These are phyloP conservation scores for Stipa capillata DNA, from an alignment of 176 grass and related monocot species.

Conservation along the genomic window DNA sequence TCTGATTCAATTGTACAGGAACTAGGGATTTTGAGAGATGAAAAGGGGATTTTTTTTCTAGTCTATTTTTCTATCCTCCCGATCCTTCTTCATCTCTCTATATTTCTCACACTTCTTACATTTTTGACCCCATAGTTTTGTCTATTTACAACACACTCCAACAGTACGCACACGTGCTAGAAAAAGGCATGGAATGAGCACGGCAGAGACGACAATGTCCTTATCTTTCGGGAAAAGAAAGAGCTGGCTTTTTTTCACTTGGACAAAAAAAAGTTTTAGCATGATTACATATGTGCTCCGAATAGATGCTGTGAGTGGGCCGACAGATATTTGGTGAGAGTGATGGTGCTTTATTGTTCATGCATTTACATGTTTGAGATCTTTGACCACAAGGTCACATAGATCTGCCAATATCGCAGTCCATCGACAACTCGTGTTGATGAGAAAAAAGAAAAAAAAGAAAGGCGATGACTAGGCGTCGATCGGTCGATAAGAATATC, in stretches of 20 bases:
- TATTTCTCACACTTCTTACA: no score
- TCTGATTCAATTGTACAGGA: no score
- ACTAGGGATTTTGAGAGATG: no score
- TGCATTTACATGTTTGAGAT: not conserved
- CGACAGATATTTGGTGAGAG: not conserved
- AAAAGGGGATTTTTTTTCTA: no score
- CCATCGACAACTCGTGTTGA: not conserved
- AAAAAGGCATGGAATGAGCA: not conserved
- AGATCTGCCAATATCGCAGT: not conserved
- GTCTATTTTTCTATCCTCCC: no score
- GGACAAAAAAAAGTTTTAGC: no score
- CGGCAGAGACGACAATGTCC: not conserved
- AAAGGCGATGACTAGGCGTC: no score
- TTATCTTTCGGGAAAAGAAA: not conserved
- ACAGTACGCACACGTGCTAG: not conserved
- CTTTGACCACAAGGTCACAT: not conserved
- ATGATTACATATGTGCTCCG: not conserved
- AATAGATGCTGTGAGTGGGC: not conserved
- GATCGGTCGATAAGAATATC: no score
- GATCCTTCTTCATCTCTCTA: no score
- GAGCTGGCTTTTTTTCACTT: not conserved
- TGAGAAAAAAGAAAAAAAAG: not conserved
- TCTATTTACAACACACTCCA: no score
- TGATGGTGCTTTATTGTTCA: not conserved
- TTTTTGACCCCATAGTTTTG: no score